Conservation (phyloP, 176 grass and related monocot species). For the Hordeum vulgare region DNA sequence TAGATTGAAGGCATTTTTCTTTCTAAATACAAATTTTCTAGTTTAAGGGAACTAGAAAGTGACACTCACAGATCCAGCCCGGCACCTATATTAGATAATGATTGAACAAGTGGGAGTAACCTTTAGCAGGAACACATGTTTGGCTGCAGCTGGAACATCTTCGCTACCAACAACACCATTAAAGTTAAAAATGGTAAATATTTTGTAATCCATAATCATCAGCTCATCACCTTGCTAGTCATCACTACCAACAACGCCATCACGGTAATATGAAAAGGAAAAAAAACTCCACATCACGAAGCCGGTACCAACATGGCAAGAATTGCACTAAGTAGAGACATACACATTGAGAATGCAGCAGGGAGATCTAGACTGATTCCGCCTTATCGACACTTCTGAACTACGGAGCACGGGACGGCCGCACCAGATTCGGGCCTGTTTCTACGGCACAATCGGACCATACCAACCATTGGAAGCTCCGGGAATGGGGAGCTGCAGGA, state of each 20-base stretch:
- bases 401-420: background rate
- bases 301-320: background rate
- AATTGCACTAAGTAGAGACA: background rate
- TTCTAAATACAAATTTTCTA: background rate
- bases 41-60: no score
- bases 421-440: background rate
- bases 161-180: no score
- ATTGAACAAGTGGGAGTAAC: background rate
- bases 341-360: background rate
- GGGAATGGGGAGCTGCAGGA: background rate
- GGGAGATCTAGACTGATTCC: conserved; percentile 14
- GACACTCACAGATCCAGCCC: no score
- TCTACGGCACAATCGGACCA: background rate
- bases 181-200: background rate
- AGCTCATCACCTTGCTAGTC: no score
- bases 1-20: background rate
- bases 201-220: background rate
- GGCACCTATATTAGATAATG: background rate
- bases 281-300: background rate
- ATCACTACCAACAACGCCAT: background rate
- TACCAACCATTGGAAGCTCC: background rate
- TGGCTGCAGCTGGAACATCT: background rate
- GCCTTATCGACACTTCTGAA: background rate
- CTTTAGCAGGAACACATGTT: background rate
- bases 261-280: no score